Base-by-base conservation (phyloP, 2,329 filamentous ascomycete species). In the Cladosporium sp. region DNA sequence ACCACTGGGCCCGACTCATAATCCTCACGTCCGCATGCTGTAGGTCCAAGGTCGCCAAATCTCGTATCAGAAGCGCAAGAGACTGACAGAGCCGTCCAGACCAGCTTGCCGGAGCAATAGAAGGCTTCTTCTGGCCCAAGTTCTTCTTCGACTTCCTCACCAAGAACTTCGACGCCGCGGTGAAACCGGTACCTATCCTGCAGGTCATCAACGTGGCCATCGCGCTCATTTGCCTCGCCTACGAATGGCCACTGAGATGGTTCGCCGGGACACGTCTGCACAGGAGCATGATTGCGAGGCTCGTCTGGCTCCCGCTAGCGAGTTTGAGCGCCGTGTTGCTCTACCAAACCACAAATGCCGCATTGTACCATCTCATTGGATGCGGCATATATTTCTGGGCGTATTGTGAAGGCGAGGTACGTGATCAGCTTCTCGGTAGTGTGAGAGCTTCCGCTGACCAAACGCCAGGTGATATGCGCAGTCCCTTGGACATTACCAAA, bases 61-160 rank as follows among this genome's bases (percentile, higher is more conserved):
- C 46, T 41, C 22, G 22, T 5, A 28, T 28, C 22, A 28, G 7
- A 7, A 28, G 22, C 22, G 22, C 22, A 28, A 28, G 22, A 7
- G 33, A 16, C 46, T n/a, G 33, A 22, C 40, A 42, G 9, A 10
- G 13, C 16, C 22, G 4, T 42, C 38, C 65, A 95, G 90, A 95
- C 70, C 93, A 98, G 81, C 72, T 96, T 58, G 83, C 78, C 55
- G 90, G 90, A 56, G 85, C 86, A 13, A 74, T 98, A 53, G 82
- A 95, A 74, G 85, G 82, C 66, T 95, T 93, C 79, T 92, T 98
- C 81, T 98, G 91, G 90, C 93, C 93, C 60, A 98, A 98, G 72
- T 86, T 98, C 67, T 95, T 98, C 74, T 98, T 88, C 86, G 93
- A 98, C 72, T 95, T 95, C 70, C 74, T 93, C 60, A 96, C 92